Conservation (phyloP, 2,329 filamentous ascomycete species). For the Fusarium sp. region DNA sequence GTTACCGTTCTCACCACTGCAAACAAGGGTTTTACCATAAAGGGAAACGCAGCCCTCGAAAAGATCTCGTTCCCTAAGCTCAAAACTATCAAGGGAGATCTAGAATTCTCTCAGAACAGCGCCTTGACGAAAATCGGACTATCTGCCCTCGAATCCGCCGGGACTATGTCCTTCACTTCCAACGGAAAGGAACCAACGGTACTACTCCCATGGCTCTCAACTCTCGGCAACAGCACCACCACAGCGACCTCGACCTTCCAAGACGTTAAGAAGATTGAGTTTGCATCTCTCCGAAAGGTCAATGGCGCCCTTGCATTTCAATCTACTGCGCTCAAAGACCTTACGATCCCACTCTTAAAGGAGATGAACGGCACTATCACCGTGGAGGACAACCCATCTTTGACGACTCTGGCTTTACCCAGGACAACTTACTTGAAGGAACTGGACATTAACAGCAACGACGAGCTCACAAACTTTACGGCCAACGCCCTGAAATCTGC, state of each 20-base stretch:
- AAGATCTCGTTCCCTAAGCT: conserved; percentile 40
- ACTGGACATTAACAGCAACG: conserved; percentile 39
- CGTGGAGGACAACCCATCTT: conserved; percentile 40
- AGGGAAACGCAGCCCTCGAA: conserved; percentile 38
- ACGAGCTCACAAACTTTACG: conserved; percentile 43
- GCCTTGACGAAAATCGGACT: conserved; percentile 34
- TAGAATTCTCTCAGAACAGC: conserved; percentile 41
- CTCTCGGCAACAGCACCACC: conserved; percentile 42
- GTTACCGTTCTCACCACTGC: conserved; percentile 33
- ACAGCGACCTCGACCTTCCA: conserved; percentile 41
- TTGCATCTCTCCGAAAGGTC: conserved; percentile 40
- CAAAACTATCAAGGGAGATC: conserved; percentile 40
- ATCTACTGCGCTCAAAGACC: conserved; percentile 34
- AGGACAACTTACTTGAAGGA: conserved; percentile 38
- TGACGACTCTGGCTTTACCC: conserved; percentile 43
- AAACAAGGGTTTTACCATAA: conserved; percentile 40
- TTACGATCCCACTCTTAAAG: conserved; percentile 42
- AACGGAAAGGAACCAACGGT: conserved; percentile 37
- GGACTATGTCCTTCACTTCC: conserved; percentile 42
- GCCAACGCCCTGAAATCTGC: conserved; percentile 45
- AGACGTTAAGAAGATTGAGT: conserved; percentile 34
- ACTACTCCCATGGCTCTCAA: conserved; percentile 36
- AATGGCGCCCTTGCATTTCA: conserved; percentile 42
- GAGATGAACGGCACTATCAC: conserved; percentile 42
- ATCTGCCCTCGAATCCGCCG: conserved; percentile 40